phyloP scores from a whole-genome alignment of 2,329 filamentous ascomycete species.

The Dichotomopilus funicola region DNA sequence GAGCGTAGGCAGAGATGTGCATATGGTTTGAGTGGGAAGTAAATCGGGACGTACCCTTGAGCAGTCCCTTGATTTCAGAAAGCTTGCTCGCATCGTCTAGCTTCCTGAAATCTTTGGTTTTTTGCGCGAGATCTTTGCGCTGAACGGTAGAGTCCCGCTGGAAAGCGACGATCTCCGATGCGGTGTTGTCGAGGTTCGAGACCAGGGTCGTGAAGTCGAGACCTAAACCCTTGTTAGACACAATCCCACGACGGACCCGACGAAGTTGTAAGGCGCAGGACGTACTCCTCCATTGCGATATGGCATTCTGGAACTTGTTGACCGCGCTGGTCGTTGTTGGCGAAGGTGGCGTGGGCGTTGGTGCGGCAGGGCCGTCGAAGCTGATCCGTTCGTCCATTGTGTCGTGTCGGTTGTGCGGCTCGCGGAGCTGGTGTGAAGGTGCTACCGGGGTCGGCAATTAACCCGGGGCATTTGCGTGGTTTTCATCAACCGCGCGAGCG shows the following conservation, averaged over 20 bases:
- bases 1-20: neutral
- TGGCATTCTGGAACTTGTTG: conserved; percentile 95
- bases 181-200: conserved; percentile 80
- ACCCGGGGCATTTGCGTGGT: neutral
- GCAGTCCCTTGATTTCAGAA: conserved; percentile 75
- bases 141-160: conserved; percentile 95
- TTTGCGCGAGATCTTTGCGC: conserved; percentile 94
- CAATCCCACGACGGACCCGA: neutral
- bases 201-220: conserved; percentile 82
- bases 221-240: conserved; percentile 42
- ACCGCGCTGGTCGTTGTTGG: conserved; percentile 38
- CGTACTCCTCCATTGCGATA: conserved; percentile 91
- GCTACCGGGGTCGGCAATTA: conserved; percentile 2
- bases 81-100: conserved; percentile 84
- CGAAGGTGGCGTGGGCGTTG: conserved; percentile 7
- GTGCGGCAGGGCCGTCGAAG: conserved; percentile 13
- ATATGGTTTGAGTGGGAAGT: neutral
- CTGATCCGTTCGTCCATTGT: conserved; percentile 21
- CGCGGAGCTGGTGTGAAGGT: neutral
- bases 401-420: neutral
- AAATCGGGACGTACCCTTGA: conserved; percentile 59
- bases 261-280: neutral
- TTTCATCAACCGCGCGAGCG: conserved; percentile 9
- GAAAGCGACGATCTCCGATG: conserved; percentile 89
- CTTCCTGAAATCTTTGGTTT: conserved; percentile 96